These are phyloP conservation scores for Nidularia sp. DNA, from an alignment of 768 basidiomycete species.

Conservation along the genomic window DNA sequence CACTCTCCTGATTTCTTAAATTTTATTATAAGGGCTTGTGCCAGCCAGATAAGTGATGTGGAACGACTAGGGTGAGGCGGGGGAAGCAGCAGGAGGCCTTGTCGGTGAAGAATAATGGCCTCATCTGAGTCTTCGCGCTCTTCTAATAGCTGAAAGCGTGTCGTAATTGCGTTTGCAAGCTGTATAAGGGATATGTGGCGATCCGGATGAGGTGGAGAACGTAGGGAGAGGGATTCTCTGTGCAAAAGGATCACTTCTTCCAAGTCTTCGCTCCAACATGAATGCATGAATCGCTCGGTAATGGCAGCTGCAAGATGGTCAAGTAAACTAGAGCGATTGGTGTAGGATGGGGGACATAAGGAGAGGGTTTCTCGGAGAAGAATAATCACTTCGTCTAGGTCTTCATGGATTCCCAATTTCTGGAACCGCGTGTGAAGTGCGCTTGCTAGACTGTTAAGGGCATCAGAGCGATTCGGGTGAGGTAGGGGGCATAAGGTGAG, in stretches of 20 bases:
- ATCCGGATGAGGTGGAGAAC: not conserved
- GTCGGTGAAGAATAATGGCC: not conserved
- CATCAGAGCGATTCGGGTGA: no score
- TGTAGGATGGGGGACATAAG: no score
- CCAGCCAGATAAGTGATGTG: not conserved
- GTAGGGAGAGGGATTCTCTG: not conserved
- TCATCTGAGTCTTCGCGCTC: not conserved
- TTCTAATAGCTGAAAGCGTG: not conserved
- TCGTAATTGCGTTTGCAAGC: not conserved
- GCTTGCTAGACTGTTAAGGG: no score
- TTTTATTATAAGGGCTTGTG: not conserved
- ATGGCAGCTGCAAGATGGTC: not conserved
- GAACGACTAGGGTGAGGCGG: not conserved
- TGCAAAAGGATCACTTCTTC: not conserved
- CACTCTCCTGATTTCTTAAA: not conserved
- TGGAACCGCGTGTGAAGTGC: no score
- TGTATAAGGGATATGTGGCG: not conserved
- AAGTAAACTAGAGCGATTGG: not conserved
- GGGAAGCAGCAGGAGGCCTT: not conserved
- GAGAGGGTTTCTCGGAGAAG: no score
- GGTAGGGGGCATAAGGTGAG: no score
- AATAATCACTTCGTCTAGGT: no score
- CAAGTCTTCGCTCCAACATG: not conserved
- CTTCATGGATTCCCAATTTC: no score
- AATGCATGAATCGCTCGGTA: not conserved